These are phyloP conservation scores for Xylariaceae sp. DNA, from an alignment of 2,329 filamentous ascomycete genomes.

Conservation along the genomic window DNA sequence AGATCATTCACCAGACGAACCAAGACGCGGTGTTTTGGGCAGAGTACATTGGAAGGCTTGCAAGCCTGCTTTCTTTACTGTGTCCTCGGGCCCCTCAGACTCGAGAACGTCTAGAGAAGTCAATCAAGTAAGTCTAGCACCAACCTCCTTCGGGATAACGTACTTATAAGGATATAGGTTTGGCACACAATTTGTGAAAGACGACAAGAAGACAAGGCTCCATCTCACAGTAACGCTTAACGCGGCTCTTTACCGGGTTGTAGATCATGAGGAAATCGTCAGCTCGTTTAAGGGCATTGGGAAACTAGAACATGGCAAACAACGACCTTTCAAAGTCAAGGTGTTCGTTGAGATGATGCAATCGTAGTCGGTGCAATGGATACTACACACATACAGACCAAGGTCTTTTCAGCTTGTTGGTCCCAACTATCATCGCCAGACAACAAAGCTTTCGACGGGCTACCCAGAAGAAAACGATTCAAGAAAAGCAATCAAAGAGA, in stretches of 20 bases:
- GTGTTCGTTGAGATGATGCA: constrained; percentile 15
- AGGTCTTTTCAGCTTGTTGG: background rate
- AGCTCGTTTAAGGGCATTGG: constrained; percentile 27
- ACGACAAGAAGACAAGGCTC: constrained; percentile 30
- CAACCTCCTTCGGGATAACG: background rate
- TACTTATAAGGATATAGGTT: constrained; percentile 25
- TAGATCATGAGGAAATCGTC: constrained; percentile 24
- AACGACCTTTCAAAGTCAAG: constrained; percentile 24
- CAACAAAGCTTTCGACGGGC: background rate
- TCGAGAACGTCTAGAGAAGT: constrained; percentile 32
- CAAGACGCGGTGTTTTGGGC: constrained; percentile 47
- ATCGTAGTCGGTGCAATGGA: constrained; percentile 8
- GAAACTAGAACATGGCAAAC: constrained; percentile 21
- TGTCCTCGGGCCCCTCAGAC: constrained; percentile 39
- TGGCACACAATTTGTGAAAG: constrained; percentile 15
- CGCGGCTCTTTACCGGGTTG: constrained; percentile 13
- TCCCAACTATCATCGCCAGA: background rate
- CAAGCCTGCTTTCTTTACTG: constrained; percentile 39
- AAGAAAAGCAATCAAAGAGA: constrained; percentile 7
- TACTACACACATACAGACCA: constrained; percentile 1
- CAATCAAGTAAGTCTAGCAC: constrained; percentile 38
- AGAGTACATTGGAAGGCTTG: constrained; percentile 47
- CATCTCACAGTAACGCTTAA: constrained; percentile 26
- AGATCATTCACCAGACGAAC: constrained; percentile 37
- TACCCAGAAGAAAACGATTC: constrained; percentile 1